Percentiles rank a stretch among this genome's conserved stretches.
Conservation (phyloP, 768 basidiomycete genomes). For the Boletus speciosus region DNA sequence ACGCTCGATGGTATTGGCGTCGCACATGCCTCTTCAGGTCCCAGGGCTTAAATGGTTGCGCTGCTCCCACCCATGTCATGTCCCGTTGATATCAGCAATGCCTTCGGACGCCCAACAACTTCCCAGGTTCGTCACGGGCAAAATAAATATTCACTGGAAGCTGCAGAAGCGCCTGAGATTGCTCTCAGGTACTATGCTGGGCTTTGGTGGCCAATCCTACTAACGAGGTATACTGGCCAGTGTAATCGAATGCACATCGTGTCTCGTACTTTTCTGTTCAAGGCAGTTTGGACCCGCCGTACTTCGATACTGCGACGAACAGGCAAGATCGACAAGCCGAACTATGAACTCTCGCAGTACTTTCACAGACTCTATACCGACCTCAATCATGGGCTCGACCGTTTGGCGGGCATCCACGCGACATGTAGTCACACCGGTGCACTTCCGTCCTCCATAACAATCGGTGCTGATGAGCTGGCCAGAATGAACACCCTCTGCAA, state of each 20-base stretch:
- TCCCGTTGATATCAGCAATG: too few relatives aligned
- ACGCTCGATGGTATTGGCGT: neutral
- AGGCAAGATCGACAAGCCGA: neutral
- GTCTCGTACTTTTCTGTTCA: neutral
- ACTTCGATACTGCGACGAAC: neutral
- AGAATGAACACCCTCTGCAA: too few relatives aligned
- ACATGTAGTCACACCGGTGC: neutral
- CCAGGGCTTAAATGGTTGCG: too few relatives aligned
- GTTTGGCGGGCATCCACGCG: neutral
- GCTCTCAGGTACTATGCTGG: neutral
- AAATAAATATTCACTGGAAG: neutral
- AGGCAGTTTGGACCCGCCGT: neutral
- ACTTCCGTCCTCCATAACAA: neutral
- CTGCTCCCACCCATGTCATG: too few relatives aligned
- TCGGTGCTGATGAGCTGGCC: neutral
- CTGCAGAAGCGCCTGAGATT: neutral
- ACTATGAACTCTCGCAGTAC: too few relatives aligned
- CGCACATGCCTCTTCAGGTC: too few relatives aligned
- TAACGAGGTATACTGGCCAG: neutral
- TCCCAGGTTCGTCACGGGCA: neutral
- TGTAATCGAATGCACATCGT: neutral
- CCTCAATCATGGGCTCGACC: too few relatives aligned
- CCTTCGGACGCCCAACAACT: neutral
- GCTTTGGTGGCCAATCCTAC: neutral
- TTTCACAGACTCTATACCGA: too few relatives aligned